Percentiles rank a stretch among this genome's conserved stretches.
phyloP scores from a whole-genome alignment of 2,329 filamentous ascomycete genomes.

The Ascochyta koolunga region DNA sequence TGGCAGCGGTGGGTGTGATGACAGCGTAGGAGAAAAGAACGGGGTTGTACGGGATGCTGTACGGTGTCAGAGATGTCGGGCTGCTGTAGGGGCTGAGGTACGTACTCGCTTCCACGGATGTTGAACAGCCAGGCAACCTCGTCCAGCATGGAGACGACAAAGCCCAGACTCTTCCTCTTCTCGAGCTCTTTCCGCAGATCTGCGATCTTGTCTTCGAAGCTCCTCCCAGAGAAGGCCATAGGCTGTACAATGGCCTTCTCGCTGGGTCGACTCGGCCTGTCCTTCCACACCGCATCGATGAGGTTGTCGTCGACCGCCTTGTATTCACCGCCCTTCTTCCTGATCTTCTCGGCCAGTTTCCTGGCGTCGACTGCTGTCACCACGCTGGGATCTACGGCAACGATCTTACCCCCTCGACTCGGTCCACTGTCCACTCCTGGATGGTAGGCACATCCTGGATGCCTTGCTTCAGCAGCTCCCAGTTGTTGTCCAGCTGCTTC shows the following conservation, averaged over 20 bases:
- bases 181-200: conserved; percentile 89
- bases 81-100: background rate
- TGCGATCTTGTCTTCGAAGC: conserved; percentile 79
- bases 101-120: conserved; percentile 82
- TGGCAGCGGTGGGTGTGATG: conserved; percentile 76
- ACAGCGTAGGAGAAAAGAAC: conserved; percentile 98
- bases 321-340: conserved; percentile 82
- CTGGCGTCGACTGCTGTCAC: conserved; percentile 75
- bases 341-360: conserved; percentile 84
- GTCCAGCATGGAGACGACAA: conserved; percentile 93
- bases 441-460: conserved; percentile 93
- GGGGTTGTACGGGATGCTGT: conserved; percentile 89
- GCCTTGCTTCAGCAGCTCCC: conserved; percentile 90
- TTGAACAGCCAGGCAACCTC: conserved; percentile 99
- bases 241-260: conserved; percentile 76
- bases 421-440: conserved; percentile 92
- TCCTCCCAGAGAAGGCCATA: conserved; percentile 79
- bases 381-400: conserved; percentile 88
- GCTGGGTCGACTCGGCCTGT: conserved; percentile 73
- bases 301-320: conserved; percentile 80
- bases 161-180: conserved; percentile 85
- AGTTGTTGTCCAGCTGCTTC: conserved; percentile 89
- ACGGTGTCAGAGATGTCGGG: background rate
- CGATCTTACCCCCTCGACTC: conserved; percentile 86
- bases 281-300: conserved; percentile 88